These are phyloP conservation scores for Xylaria sp. DNA, from an alignment of 2,329 filamentous ascomycete genomes.

Conservation along the genomic window DNA sequence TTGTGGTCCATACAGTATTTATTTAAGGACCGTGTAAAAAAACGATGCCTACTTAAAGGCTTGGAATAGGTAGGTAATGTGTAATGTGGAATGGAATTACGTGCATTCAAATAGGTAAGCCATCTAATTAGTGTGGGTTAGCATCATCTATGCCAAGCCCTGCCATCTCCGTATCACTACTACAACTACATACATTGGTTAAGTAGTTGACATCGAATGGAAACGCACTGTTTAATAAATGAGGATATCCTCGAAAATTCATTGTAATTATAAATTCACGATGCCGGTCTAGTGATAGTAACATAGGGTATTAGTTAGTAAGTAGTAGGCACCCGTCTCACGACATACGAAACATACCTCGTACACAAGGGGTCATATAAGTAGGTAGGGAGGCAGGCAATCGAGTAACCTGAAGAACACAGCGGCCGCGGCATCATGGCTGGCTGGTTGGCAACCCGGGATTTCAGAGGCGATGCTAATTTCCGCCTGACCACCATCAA, in stretches of 20 bases:
- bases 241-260: too few relatives aligned
- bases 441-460: background rate
- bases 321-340: too few relatives aligned
- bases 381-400: too few relatives aligned
- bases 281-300: too few relatives aligned
- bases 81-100: too few relatives aligned
- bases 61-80: too few relatives aligned
- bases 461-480: background rate
- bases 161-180: background rate
- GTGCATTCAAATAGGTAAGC: background rate
- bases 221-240: background rate
- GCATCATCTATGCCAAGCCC: background rate
- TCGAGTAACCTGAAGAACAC: background rate
- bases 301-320: too few relatives aligned
- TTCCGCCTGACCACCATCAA: background rate
- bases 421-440: background rate
- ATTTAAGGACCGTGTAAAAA: too few relatives aligned
- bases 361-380: background rate
- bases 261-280: background rate
- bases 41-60: too few relatives aligned
- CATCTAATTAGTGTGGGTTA: too few relatives aligned
- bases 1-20: background rate
- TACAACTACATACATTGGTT: background rate
- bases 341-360: too few relatives aligned
- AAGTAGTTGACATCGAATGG: background rate